Conservation (phyloP, 2,329 filamentous ascomycete species). For the Diaporthe sp. region DNA sequence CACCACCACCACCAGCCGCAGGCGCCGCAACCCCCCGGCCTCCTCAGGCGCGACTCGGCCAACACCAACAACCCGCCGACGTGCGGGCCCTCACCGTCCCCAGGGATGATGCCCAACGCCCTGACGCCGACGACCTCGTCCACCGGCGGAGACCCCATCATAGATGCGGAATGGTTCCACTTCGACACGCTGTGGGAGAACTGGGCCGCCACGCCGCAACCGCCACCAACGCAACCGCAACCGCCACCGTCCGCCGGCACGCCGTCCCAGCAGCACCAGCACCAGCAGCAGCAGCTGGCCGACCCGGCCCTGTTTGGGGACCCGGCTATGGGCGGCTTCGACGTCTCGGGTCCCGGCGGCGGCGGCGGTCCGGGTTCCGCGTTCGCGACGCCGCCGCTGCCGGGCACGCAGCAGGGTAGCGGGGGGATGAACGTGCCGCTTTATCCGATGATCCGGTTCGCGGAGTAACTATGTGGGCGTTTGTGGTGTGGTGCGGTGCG, state of each 20-base stretch:
- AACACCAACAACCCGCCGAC: conserved; percentile 4
- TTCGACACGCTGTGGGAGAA: conserved; percentile 41
- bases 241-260: neutral
- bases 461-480: neutral
- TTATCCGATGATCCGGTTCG: conserved; percentile 38
- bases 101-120: conserved; percentile 28
- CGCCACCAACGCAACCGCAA: neutral
- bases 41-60: conserved; percentile 23
- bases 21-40: neutral
- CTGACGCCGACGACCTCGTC: conserved; percentile 36
- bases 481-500: neutral
- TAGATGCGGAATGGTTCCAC: conserved; percentile 40
- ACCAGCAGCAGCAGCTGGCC: conserved; percentile 16
- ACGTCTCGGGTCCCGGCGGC: neutral
- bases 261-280: neutral
- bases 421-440: conserved; percentile 29
- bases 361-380: neutral
- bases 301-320: conserved; percentile 40
- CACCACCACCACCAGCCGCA: conserved; percentile 2
- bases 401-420: neutral
- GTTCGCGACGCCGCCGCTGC: conserved; percentile 33
- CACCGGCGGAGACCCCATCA: conserved; percentile 34
- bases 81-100: conserved; percentile 25
- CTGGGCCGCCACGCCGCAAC: conserved; percentile 24
- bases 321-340: conserved; percentile 34